Conservation (phyloP, 2,329 filamentous ascomycete genomes). For the Colletotrichum plurivorum region DNA sequence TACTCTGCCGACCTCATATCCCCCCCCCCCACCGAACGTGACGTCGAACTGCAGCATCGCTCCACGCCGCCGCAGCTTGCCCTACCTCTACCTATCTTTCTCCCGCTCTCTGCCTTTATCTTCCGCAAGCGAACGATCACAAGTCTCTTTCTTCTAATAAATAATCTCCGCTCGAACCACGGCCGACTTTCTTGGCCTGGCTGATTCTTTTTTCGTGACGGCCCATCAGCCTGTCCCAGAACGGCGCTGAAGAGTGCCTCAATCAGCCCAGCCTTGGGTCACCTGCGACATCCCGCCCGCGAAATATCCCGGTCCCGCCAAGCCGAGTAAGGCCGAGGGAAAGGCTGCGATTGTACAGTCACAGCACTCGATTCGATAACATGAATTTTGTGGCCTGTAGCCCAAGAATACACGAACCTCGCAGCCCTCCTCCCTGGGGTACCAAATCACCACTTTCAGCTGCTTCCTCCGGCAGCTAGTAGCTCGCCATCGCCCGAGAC, state of each 20-base stretch:
- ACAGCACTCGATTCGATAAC: constrained; percentile 21
- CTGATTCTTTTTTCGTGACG: neutral
- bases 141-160: neutral
- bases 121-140: constrained; percentile 22
- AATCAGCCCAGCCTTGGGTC: constrained; percentile 5
- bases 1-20: neutral
- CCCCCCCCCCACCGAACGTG: neutral
- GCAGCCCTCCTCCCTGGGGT: constrained; percentile 5
- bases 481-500: constrained; percentile 15
- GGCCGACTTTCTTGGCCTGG: neutral
- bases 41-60: neutral
- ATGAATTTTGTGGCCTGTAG: constrained; percentile 29
- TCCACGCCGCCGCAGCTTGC: neutral
- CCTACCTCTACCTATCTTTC: constrained; percentile 7
- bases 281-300: constrained; percentile 2
- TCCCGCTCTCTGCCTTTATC: constrained; percentile 11
- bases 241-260: constrained; percentile 13
- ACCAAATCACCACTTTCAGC: neutral
- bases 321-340: constrained; percentile 32
- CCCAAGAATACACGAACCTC: constrained; percentile 17
- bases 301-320: constrained; percentile 16
- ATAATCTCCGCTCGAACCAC: constrained; percentile 6
- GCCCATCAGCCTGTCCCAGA: neutral
- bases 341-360: constrained; percentile 6
- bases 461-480: constrained; percentile 1